Conservation (phyloP, 164 flowering plant genomes). For the Taxillus chinensis region DNA sequence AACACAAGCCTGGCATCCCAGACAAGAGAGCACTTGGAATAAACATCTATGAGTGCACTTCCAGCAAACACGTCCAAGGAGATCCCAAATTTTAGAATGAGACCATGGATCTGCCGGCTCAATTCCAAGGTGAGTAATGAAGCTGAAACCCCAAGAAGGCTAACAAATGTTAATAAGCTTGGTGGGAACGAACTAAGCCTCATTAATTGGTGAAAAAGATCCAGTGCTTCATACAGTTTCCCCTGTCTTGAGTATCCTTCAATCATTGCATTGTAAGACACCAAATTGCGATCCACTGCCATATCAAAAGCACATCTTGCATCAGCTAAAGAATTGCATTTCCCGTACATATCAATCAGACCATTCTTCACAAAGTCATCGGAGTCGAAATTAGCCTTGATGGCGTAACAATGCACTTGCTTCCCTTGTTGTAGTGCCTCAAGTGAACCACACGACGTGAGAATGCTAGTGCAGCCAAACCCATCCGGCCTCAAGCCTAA, state of each 20-base stretch:
- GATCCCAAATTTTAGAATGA: constrained; percentile 44
- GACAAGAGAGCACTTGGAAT: constrained; percentile 46
- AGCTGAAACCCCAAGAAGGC: constrained; percentile 59
- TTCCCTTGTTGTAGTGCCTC: constrained; percentile 43
- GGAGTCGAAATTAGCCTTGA: constrained; percentile 45
- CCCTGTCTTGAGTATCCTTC: constrained; percentile 55
- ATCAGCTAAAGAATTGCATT: constrained; percentile 41
- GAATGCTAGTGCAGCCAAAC: constrained; percentile 57
- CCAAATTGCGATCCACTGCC: constrained; percentile 22
- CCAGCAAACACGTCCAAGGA: constrained; percentile 43
- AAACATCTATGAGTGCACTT: constrained; percentile 64
- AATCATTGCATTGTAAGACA: constrained; percentile 71
- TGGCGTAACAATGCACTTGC: constrained; percentile 50
- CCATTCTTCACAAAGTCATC: constrained; percentile 57
- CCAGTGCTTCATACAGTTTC: constrained; percentile 33
- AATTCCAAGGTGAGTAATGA: constrained; percentile 26
- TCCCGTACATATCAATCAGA: constrained; percentile 66
- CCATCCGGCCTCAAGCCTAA: constrained; percentile 48
- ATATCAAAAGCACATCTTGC: constrained; percentile 44
- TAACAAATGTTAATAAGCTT: constrained; percentile 52
- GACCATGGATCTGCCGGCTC: constrained; percentile 55
- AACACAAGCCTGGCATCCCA: constrained; percentile 52
- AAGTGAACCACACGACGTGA: constrained; percentile 63
- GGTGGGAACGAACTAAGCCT: constrained; percentile 34
- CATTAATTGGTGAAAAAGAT: constrained; percentile 42